Percentiles rank a stretch among this genome's conserved stretches.
These are phyloP conservation scores for Pezicula radicicola DNA, from an alignment of 2,329 filamentous ascomycete species.

Conservation along the genomic window DNA sequence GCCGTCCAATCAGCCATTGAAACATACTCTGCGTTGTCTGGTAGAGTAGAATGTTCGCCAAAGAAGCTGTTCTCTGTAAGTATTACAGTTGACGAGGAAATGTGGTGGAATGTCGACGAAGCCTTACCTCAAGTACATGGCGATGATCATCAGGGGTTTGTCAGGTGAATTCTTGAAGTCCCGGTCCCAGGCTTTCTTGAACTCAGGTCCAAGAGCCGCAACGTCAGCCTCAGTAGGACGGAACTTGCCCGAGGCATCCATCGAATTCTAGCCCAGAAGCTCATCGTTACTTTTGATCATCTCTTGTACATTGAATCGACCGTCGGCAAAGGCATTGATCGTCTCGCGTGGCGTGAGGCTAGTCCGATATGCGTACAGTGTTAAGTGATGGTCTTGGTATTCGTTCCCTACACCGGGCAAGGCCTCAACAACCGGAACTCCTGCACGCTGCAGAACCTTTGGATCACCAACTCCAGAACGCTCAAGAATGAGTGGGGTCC, in stretches of 20 bases:
- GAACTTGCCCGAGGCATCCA: constrained; percentile 48
- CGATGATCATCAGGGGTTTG: constrained; percentile 36
- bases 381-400: constrained; percentile 52
- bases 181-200: constrained; percentile 48
- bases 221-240: constrained; percentile 53
- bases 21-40: constrained; percentile 43
- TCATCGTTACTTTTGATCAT: constrained; percentile 41
- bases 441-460: constrained; percentile 40
- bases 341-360: constrained; percentile 40
- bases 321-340: constrained; percentile 45
- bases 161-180: constrained; percentile 38
- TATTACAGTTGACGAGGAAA: neutral
- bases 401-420: constrained; percentile 48
- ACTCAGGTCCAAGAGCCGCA: constrained; percentile 45
- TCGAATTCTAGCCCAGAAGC: constrained; percentile 49
- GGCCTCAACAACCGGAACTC: constrained; percentile 39
- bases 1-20: constrained; percentile 46
- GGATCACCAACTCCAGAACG: constrained; percentile 54
- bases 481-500: constrained; percentile 45
- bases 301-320: constrained; percentile 37
- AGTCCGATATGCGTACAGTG: constrained; percentile 46
- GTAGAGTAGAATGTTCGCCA: constrained; percentile 37
- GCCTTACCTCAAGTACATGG: constrained; percentile 9
- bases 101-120: neutral
- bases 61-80: constrained; percentile 29